phyloP scores from a whole-genome alignment of 805 yeast species.

The Dipodascopsis tothii region DNA sequence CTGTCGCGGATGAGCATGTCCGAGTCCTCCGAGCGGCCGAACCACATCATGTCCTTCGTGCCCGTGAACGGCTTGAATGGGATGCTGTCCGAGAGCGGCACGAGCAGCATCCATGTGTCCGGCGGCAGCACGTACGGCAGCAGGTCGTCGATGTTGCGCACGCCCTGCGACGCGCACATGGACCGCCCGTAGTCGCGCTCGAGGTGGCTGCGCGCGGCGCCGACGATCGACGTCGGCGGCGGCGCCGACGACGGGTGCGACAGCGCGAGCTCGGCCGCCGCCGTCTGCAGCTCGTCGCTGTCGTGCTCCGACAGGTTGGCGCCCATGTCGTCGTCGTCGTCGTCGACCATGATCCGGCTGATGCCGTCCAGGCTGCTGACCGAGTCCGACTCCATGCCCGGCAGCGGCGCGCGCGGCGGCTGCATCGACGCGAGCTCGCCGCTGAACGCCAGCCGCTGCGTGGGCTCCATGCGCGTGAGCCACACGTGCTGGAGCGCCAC shows the following conservation, averaged over 20 bases:
- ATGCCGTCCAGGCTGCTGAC: not conserved
- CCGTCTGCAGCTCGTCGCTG: not conserved
- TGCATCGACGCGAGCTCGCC: not conserved
- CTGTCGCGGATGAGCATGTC: slow-evolving; percentile 59
- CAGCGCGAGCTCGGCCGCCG: not conserved
- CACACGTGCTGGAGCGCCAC: slow-evolving; percentile 76
- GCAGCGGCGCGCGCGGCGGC: not conserved
- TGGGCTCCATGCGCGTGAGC: slow-evolving; percentile 37
- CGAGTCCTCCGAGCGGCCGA: slow-evolving; percentile 57
- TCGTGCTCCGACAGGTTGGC: slow-evolving; percentile 12
- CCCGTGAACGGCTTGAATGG: slow-evolving; percentile 45
- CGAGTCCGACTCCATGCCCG: not conserved
- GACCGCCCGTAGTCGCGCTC: slow-evolving; percentile 33
- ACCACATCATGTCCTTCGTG: slow-evolving; percentile 58
- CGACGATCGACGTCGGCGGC: slow-evolving; percentile 3
- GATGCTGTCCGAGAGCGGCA: slow-evolving; percentile 44
- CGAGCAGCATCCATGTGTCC: slow-evolving; percentile 58
- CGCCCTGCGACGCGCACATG: slow-evolving; percentile 34
- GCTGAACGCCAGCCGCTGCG: not conserved
- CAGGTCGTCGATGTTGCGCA: slow-evolving; percentile 25
- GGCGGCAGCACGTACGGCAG: slow-evolving; percentile 34
- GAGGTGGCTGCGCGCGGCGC: slow-evolving; percentile 14
- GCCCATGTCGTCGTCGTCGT: slow-evolving; percentile 17
- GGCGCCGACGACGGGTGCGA: slow-evolving; percentile 1
- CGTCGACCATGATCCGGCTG: slow-evolving; percentile 2